Evolutionary conservation across 768 basidiomycete genomes (phyloP).

Genomic region (Lactifluus subvellereus): DNA sequence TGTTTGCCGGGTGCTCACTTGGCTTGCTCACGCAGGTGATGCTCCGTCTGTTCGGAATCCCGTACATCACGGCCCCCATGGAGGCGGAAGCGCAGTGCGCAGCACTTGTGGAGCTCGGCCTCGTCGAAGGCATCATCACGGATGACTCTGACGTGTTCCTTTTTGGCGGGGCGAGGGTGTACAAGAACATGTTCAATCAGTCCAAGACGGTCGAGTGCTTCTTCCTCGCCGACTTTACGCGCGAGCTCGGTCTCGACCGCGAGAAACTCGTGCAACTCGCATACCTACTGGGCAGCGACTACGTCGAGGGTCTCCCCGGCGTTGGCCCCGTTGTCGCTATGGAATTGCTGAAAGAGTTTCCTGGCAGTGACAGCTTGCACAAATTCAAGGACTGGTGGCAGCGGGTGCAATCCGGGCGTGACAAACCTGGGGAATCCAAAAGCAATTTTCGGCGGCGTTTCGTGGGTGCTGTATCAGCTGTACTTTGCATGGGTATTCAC

Average conservation of each 20-base stretch:
- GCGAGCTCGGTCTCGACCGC: slow-evolving; percentile 83
- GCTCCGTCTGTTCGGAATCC: slow-evolving; percentile 91
- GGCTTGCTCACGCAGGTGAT: slow-evolving; percentile 51
- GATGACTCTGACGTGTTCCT: slow-evolving; percentile 99
- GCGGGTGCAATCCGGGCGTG: slow-evolving; percentile 86
- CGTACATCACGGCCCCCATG: slow-evolving; percentile 98
- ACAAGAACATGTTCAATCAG: slow-evolving; percentile 99
- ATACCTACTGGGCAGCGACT: slow-evolving; percentile 94
- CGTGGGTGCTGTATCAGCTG: slow-evolving; percentile 44
- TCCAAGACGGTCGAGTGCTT: slow-evolving; percentile 98
- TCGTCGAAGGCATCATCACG: slow-evolving; percentile 97
- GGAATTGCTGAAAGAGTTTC: slow-evolving; percentile 92
- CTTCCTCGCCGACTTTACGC: slow-evolving; percentile 69
- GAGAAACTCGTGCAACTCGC: slow-evolving; percentile 85
- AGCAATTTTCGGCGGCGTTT: slow-evolving; percentile 80
- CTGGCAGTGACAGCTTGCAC: slow-evolving; percentile 75
- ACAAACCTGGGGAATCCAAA: slow-evolving; percentile 63
- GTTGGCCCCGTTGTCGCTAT: slow-evolving; percentile 95
- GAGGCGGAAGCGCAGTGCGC: slow-evolving; percentile 99
- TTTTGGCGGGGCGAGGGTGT: slow-evolving; percentile 92
- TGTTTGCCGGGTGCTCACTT: background rate
- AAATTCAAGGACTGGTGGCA: slow-evolving; percentile 94
- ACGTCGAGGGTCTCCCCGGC: slow-evolving; percentile 86
- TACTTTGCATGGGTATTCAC: background rate
- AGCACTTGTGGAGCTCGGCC: slow-evolving; percentile 71